Evolutionary conservation across 2,329 filamentous ascomycete species (phyloP).

Genomic region (Colletotrichum sp.): DNA sequence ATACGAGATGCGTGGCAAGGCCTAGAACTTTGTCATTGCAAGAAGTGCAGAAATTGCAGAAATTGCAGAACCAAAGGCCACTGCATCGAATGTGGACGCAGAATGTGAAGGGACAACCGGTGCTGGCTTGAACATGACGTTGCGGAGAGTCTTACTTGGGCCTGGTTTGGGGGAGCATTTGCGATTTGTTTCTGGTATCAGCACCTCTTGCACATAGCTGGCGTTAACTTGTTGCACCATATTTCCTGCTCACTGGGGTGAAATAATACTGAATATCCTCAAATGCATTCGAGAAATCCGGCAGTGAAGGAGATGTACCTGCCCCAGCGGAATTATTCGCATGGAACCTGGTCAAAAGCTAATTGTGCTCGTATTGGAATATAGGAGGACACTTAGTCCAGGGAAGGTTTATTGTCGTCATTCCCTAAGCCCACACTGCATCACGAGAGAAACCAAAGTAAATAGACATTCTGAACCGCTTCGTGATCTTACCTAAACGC

Average conservation of each 20-base stretch:
- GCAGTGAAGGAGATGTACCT: background rate
- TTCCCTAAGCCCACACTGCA: background rate
- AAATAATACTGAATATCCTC: background rate
- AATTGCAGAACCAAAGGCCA: background rate
- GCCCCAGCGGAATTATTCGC: background rate
- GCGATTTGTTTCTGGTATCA: background rate
- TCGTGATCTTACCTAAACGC: conserved; percentile 21
- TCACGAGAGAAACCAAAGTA: background rate
- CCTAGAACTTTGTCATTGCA: background rate
- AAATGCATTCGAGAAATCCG: background rate
- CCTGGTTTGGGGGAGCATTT: background rate
- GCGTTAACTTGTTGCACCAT: background rate
- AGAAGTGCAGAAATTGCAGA: background rate
- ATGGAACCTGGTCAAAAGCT: background rate
- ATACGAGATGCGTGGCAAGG: background rate
- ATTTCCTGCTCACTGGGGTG: background rate
- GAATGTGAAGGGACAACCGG: background rate
- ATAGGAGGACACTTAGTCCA: background rate
- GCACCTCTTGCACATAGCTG: background rate
- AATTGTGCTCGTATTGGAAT: background rate
- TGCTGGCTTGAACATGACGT: background rate
- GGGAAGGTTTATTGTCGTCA: background rate
- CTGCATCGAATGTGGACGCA: background rate
- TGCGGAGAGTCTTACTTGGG: background rate
- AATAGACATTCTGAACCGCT: background rate